These are phyloP conservation scores for Fraxinus velutina DNA, from an alignment of 305 asterid genomes.

Conservation along the genomic window DNA sequence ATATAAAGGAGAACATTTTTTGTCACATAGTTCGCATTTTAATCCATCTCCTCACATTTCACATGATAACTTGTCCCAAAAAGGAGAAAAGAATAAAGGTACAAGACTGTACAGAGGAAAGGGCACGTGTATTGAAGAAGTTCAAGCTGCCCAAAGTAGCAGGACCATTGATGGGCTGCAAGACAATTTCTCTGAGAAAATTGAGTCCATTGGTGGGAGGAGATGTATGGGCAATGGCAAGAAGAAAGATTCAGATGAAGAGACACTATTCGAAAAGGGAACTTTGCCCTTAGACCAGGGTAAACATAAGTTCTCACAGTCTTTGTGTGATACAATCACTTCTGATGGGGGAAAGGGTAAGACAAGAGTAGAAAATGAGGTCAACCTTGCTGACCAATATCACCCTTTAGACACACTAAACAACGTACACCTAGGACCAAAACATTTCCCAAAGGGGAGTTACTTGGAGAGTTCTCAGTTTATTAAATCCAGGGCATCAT, in stretches of 20 bases:
- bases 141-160: conserved; percentile 26
- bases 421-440: conserved; percentile 41
- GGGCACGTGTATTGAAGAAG: conserved; percentile 32
- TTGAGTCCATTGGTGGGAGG: conserved; percentile 26
- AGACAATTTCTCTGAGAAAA: conserved; percentile 30
- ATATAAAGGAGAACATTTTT: conserved; percentile 25
- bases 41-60: conserved; percentile 34
- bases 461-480: not conserved
- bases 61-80: conserved; percentile 10
- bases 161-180: conserved; percentile 34
- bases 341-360: conserved; percentile 31
- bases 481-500: conserved; percentile 14
- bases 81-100: not conserved
- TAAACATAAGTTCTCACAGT: conserved; percentile 26
- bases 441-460: not conserved
- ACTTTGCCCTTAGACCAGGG: conserved; percentile 30
- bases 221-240: conserved; percentile 31
- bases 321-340: conserved; percentile 29
- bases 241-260: conserved; percentile 36
- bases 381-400: conserved; percentile 27
- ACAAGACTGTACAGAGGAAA: conserved; percentile 35
- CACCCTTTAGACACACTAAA: conserved; percentile 35
- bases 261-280: conserved; percentile 29
- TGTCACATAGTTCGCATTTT: conserved; percentile 28
- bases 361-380: conserved; percentile 25